Evolutionary conservation across 441 rosid species (phyloP).

Genomic region (Raphanus hybrid): DNA sequence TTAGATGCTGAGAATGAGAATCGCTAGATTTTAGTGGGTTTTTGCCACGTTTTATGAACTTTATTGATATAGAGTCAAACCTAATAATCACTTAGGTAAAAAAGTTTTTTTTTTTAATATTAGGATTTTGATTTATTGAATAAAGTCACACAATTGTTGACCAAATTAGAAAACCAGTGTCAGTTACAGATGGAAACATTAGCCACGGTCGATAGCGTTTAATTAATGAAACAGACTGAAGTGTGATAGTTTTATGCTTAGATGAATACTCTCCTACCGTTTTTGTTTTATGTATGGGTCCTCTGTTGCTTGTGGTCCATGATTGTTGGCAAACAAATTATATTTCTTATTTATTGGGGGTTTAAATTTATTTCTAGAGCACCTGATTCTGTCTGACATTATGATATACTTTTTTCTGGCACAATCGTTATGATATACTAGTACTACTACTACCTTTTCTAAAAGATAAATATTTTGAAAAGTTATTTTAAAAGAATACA

Average conservation of each 20-base stretch:
- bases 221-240: background rate
- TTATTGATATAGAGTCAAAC: background rate
- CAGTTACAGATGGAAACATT: background rate
- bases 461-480: too few relatives aligned
- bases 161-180: background rate
- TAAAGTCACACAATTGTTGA: background rate
- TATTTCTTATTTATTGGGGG: too few relatives aligned
- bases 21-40: background rate
- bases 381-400: too few relatives aligned
- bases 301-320: too few relatives aligned
- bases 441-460: too few relatives aligned
- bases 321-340: too few relatives aligned
- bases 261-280: background rate
- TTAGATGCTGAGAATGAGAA: background rate
- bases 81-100: constrained; percentile 15
- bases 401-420: too few relatives aligned
- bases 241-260: background rate
- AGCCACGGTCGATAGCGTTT: background rate
- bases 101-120: background rate
- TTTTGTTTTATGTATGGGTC: background rate
- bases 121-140: background rate
- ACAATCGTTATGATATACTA: too few relatives aligned
- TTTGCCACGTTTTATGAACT: background rate
- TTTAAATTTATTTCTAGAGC: too few relatives aligned
- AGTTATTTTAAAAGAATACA: too few relatives aligned